phyloP scores from a whole-genome alignment of 805 yeast genomes.

The Metschnikowia picachoensis region DNA sequence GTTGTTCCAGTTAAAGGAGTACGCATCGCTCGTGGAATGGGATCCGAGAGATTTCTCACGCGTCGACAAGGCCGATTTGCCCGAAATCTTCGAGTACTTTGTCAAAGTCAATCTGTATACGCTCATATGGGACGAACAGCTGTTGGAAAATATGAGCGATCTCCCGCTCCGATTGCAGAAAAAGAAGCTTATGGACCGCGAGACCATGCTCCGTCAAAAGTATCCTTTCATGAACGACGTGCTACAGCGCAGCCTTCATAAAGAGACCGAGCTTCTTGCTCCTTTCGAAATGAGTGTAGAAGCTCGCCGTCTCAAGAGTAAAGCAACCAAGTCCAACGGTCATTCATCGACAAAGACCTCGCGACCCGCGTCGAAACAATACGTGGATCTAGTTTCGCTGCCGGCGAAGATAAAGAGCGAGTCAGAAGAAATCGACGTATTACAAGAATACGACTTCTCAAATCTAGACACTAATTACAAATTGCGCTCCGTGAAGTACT shows the following conservation, averaged over 20 bases:
- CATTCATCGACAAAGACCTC: background rate
- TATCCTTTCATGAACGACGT: slow-evolving; percentile 36
- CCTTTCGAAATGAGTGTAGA: background rate
- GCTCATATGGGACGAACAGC: slow-evolving; percentile 33
- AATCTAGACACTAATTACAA: slow-evolving; percentile 21
- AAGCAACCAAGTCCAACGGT: background rate
- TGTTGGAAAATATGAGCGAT: slow-evolving; percentile 20
- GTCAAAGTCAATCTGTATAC: slow-evolving; percentile 23
- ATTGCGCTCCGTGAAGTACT: slow-evolving; percentile 27
- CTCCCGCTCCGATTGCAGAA: slow-evolving; percentile 40
- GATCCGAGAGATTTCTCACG: slow-evolving; percentile 46
- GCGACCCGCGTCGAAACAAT: background rate
- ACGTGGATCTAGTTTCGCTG: background rate
- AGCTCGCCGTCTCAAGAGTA: background rate
- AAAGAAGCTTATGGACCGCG: slow-evolving; percentile 34
- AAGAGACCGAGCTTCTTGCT: slow-evolving; percentile 21
- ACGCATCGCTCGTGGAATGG: slow-evolving; percentile 58
- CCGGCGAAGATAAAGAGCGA: background rate
- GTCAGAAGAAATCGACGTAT: background rate
- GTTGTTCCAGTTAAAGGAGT: slow-evolving; percentile 59
- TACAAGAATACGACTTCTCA: slow-evolving; percentile 3
- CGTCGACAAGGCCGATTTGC: slow-evolving; percentile 22
- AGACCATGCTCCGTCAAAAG: slow-evolving; percentile 26
- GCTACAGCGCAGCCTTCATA: slow-evolving; percentile 19
- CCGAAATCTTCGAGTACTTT: slow-evolving; percentile 33